These are phyloP conservation scores for Aspergillus clavatus DNA, from an alignment of 2,329 filamentous ascomycete genomes.

Conservation along the genomic window DNA sequence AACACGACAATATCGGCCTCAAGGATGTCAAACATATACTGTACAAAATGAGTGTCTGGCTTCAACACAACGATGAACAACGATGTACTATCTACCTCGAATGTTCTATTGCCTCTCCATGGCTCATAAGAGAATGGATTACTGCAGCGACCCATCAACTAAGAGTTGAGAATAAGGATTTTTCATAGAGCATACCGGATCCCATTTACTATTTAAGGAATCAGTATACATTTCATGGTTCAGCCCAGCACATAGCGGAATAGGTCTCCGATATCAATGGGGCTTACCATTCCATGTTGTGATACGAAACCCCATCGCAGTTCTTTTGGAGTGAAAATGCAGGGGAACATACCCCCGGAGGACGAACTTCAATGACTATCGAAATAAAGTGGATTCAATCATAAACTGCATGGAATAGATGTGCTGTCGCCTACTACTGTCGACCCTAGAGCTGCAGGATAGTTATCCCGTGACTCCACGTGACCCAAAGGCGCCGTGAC, in stretches of 20 bases:
- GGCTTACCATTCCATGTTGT: conserved; percentile 77
- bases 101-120: conserved; percentile 68
- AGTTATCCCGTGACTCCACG: conserved; percentile 11
- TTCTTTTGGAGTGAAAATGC: conserved; percentile 5
- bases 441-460: background rate
- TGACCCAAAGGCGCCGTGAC: conserved; percentile 18
- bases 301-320: conserved; percentile 68
- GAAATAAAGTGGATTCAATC: background rate
- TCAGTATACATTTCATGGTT: conserved; percentile 19
- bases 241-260: background rate
- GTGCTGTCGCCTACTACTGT: background rate
- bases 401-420: background rate
- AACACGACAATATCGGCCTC: conserved; percentile 91
- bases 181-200: conserved; percentile 54
- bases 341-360: conserved; percentile 10
- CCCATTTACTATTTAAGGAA: conserved; percentile 60
- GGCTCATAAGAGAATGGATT: conserved; percentile 82
- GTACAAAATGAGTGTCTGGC: background rate
- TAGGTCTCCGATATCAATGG: background rate
- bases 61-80: background rate
- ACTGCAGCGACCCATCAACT: conserved; percentile 38
- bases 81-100: conserved; percentile 54
- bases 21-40: conserved; percentile 91
- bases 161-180: background rate
- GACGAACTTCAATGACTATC: background rate